phyloP scores from a whole-genome alignment of 1,284 basidiomycete species.

The Fomitiporia mediterranea region DNA sequence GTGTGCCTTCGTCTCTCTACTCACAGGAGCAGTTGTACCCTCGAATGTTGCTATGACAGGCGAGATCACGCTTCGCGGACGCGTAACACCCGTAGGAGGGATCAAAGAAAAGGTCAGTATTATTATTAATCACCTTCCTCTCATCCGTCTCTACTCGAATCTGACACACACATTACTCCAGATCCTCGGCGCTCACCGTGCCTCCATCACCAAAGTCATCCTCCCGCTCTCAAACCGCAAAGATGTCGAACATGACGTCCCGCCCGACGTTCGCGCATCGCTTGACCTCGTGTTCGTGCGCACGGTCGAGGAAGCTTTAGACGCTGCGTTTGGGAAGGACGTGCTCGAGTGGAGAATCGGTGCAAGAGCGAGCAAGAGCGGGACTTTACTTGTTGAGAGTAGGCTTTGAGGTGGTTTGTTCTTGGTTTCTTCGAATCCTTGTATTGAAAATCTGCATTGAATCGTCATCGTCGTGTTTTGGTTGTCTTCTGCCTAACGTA shows the following conservation, averaged over 20 bases:
- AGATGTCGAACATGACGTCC: conserved; percentile 82
- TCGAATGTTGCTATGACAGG: conserved; percentile 77
- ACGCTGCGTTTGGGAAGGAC: conserved; percentile 73
- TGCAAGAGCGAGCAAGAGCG: background rate
- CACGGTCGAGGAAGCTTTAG: conserved; percentile 74
- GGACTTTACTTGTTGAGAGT: conserved; percentile 14
- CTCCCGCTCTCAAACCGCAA: conserved; percentile 80
- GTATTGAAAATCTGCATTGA: background rate
- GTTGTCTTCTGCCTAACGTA: no score
- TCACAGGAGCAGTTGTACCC: conserved; percentile 71
- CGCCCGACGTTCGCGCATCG: conserved; percentile 61
- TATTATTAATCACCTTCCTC: background rate
- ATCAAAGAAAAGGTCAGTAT: conserved; percentile 67
- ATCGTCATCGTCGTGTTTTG: no score
- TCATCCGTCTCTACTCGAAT: background rate
- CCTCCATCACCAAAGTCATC: conserved; percentile 76
- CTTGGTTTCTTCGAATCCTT: background rate
- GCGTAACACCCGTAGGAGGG: conserved; percentile 78
- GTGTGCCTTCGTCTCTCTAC: conserved; percentile 78
- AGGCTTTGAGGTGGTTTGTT: conserved; percentile 6
- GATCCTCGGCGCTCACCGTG: conserved; percentile 79
- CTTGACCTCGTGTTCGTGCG: conserved; percentile 79
- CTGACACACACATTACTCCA: conserved; percentile 27
- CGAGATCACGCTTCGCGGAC: conserved; percentile 72
- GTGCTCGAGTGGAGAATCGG: conserved; percentile 45